Evolutionary conservation across 345 rosid species (phyloP).

Genomic region (Ceriops tagal): DNA sequence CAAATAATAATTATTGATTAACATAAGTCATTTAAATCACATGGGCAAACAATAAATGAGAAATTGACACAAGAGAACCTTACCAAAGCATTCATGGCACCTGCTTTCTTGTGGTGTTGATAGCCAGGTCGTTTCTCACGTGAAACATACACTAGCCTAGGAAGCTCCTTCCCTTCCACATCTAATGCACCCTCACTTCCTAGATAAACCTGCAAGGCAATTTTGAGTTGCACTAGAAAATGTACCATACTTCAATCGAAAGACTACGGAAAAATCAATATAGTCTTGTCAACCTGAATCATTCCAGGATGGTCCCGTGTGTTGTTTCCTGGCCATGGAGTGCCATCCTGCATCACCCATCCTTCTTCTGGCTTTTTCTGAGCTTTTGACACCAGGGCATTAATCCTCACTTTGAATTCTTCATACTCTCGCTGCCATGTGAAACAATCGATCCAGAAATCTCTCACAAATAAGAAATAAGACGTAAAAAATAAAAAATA

Average conservation of each 20-base stretch:
- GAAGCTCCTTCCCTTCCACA: conserved; percentile 86
- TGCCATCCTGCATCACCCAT: conserved; percentile 99
- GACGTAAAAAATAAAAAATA: too few relatives aligned
- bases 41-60: neutral
- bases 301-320: conserved; percentile 99
- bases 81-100: conserved; percentile 97
- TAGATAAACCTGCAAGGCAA: conserved; percentile 65
- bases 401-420: conserved; percentile 92
- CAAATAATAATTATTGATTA: neutral
- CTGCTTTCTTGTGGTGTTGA: conserved; percentile 96
- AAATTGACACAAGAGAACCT: conserved; percentile 15
- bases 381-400: conserved; percentile 88
- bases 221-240: neutral
- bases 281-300: conserved; percentile 65
- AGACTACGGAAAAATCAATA: conserved; percentile 1
- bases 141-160: conserved; percentile 87
- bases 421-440: conserved; percentile 80
- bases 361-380: conserved; percentile 98
- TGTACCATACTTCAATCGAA: neutral
- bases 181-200: conserved; percentile 94
- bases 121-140: conserved; percentile 97
- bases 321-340: conserved; percentile 99
- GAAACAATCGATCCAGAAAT: conserved; percentile 2
- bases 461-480: neutral
- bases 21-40: neutral